These are phyloP conservation scores for Camellia lanceoleosa DNA, from an alignment of 148 eudicot species.

Conservation along the genomic window DNA sequence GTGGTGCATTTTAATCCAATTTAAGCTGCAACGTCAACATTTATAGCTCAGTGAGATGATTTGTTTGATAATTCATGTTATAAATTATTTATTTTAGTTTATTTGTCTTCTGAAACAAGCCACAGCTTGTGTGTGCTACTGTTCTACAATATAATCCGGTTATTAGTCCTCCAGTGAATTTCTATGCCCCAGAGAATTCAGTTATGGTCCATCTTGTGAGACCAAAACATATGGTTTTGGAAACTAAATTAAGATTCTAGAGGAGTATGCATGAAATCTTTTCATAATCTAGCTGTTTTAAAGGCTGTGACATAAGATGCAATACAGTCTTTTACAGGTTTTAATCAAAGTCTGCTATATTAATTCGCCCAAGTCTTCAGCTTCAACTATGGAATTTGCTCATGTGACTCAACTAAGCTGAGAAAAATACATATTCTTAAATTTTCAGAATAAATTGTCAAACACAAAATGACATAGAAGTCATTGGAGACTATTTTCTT, in stretches of 20 bases:
- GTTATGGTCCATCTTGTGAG: not conserved
- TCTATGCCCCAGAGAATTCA: not conserved
- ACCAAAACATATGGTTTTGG: not conserved
- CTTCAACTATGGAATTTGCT: too few relatives aligned
- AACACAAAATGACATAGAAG: too few relatives aligned
- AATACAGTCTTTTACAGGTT: too few relatives aligned
- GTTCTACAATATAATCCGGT: not conserved
- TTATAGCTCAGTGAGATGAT: constrained; percentile 78
- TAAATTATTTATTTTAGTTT: not conserved
- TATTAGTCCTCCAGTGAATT: not conserved
- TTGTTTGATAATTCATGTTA: not conserved
- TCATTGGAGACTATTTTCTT: too few relatives aligned
- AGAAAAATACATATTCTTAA: too few relatives aligned
- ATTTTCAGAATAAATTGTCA: too few relatives aligned
- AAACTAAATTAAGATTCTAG: not conserved
- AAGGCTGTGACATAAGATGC: not conserved
- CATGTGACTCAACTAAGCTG: too few relatives aligned
- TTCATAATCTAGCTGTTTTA: not conserved
- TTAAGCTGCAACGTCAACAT: constrained; percentile 95
- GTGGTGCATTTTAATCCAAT: constrained; percentile 85
- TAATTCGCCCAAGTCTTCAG: too few relatives aligned
- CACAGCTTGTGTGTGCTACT: not conserved
- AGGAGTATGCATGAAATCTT: not conserved
- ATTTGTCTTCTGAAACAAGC: not conserved
- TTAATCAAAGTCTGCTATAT: too few relatives aligned